These are phyloP conservation scores for Colletotrichum cuscutae DNA, from an alignment of 2,329 filamentous ascomycete genomes.

Conservation along the genomic window DNA sequence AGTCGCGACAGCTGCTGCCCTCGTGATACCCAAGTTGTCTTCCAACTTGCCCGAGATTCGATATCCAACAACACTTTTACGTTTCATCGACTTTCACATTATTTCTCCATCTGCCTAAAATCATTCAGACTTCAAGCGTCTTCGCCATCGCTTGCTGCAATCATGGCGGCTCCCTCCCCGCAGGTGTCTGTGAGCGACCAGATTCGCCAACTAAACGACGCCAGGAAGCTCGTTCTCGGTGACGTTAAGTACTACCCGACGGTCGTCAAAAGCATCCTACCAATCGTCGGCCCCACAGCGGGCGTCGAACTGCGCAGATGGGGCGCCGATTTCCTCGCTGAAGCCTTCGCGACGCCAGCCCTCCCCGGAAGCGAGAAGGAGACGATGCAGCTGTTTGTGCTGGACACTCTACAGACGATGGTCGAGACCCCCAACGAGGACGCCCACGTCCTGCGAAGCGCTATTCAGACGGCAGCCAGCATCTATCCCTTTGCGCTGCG, in stretches of 20 bases:
- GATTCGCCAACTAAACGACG: slow-evolving; percentile 88
- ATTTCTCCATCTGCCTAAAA: neutral
- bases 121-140: slow-evolving; percentile 1
- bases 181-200: slow-evolving; percentile 75
- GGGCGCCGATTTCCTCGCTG: slow-evolving; percentile 95
- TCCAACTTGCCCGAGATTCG: neutral
- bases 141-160: slow-evolving; percentile 33
- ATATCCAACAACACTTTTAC: neutral
- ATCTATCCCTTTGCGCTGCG: slow-evolving; percentile 92
- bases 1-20: slow-evolving; percentile 33
- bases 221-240: slow-evolving; percentile 87
- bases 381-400: slow-evolving; percentile 78
- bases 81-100: neutral
- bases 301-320: slow-evolving; percentile 89
- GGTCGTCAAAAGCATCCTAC: slow-evolving; percentile 92
- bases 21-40: slow-evolving; percentile 9
- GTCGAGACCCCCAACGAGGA: slow-evolving; percentile 81
- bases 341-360: slow-evolving; percentile 94
- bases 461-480: slow-evolving; percentile 89
- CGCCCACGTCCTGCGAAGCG: slow-evolving; percentile 81
- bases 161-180: slow-evolving; percentile 61
- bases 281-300: slow-evolving; percentile 82
- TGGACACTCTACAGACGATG: slow-evolving; percentile 79
- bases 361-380: slow-evolving; percentile 83
- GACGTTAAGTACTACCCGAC: slow-evolving; percentile 91